These are phyloP conservation scores for Phoenix roebelenii DNA, from an alignment of 176 grass and related monocot genomes.

Conservation along the genomic window DNA sequence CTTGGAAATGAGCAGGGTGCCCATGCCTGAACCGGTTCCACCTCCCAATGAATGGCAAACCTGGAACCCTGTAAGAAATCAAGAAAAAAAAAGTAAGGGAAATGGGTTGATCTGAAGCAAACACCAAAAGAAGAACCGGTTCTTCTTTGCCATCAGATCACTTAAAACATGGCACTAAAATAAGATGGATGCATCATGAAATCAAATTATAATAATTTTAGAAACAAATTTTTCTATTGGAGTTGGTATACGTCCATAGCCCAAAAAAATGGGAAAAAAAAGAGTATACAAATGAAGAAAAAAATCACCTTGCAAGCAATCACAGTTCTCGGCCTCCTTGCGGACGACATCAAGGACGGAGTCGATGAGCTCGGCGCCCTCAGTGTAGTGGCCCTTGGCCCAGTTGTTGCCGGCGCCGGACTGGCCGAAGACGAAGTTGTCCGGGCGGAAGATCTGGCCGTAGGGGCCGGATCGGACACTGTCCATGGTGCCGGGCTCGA, in stretches of 20 bases:
- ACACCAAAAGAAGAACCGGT: too few relatives aligned
- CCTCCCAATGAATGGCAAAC: slow-evolving; percentile 5
- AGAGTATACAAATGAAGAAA: too few relatives aligned
- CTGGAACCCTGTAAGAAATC: not conserved
- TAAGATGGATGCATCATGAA: too few relatives aligned
- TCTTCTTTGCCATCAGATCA: too few relatives aligned
- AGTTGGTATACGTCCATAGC: too few relatives aligned
- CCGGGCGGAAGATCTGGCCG: slow-evolving; percentile 62
- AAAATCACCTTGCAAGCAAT: slow-evolving; percentile 56
- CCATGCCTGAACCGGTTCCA: slow-evolving; percentile 2
- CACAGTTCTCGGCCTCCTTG: slow-evolving; percentile 74
- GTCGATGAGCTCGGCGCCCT: slow-evolving; percentile 78
- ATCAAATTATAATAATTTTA: too few relatives aligned
- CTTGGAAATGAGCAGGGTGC: slow-evolving; percentile 5
- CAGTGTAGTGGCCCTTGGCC: slow-evolving; percentile 76
- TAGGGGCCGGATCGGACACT: slow-evolving; percentile 50
- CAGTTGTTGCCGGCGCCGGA: slow-evolving; percentile 84
- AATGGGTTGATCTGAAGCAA: too few relatives aligned
- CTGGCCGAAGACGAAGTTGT: slow-evolving; percentile 85
- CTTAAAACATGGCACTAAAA: too few relatives aligned
- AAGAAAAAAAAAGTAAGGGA: too few relatives aligned
- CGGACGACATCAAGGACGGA: slow-evolving; percentile 70
- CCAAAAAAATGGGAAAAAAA: too few relatives aligned
- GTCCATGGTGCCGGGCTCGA: slow-evolving; percentile 93
- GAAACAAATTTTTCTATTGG: too few relatives aligned